These are phyloP conservation scores for Sarocladiaceae sp. DNA, from an alignment of 2,329 filamentous ascomycete species.

Conservation along the genomic window DNA sequence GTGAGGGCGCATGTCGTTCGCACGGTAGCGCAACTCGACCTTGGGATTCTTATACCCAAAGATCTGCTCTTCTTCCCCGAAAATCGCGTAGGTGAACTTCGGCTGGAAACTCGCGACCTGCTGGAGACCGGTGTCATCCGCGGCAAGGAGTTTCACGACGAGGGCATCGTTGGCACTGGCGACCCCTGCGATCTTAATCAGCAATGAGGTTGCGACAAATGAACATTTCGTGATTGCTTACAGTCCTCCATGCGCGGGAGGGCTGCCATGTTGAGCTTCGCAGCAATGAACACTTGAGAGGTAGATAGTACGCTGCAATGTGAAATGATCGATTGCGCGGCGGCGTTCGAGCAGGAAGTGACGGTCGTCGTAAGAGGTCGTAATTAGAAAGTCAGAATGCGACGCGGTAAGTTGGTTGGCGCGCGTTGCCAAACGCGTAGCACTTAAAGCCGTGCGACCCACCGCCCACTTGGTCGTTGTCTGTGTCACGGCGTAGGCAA, in stretches of 20 bases:
- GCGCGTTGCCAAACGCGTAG: not conserved
- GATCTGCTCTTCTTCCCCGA: conserved; percentile 87
- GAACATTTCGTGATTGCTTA: too few species aligned
- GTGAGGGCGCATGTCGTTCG: conserved; percentile 72
- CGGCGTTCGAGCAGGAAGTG: too few species aligned
- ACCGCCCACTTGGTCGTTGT: too few species aligned
- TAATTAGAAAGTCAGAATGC: not conserved
- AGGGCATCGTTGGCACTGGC: conserved; percentile 58
- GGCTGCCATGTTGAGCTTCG: conserved; percentile 22
- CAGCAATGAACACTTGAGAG: not conserved
- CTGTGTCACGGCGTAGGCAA: too few species aligned
- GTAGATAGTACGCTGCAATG: too few species aligned
- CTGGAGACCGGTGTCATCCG: conserved; percentile 45
- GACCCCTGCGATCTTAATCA: conserved; percentile 43
- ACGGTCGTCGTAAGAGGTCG: too few species aligned
- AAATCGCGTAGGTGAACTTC: conserved; percentile 85
- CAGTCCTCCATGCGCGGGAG: conserved; percentile 28
- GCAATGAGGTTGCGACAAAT: too few species aligned
- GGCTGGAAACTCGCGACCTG: conserved; percentile 72
- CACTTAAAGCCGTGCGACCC: too few species aligned
- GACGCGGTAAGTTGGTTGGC: not conserved
- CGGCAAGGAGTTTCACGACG: conserved; percentile 54
- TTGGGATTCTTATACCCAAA: conserved; percentile 83
- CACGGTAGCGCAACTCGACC: conserved; percentile 66
- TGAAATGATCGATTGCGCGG: too few species aligned